Evolutionary conservation across 2,329 filamentous ascomycete genomes (phyloP).

Genomic region (Alternaria angustiovoidea): DNA sequence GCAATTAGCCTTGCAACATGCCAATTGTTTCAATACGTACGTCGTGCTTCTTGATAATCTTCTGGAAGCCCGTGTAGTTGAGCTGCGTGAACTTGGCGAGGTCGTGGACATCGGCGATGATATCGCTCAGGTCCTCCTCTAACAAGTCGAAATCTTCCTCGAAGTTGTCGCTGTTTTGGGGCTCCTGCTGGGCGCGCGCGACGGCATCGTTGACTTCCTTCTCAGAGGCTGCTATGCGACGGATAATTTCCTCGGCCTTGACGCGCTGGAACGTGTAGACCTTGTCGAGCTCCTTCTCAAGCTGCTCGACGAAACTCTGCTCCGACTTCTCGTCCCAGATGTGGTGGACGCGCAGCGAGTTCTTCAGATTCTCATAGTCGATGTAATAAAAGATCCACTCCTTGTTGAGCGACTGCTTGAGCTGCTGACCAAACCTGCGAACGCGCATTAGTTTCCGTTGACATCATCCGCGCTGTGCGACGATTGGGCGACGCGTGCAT

Average conservation of each 20-base stretch:
- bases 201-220: slow-evolving; percentile 90
- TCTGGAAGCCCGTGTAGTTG: slow-evolving; percentile 99
- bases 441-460: slow-evolving; percentile 37
- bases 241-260: slow-evolving; percentile 94
- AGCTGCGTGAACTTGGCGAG: slow-evolving; percentile 97
- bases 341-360: slow-evolving; percentile 77
- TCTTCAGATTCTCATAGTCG: slow-evolving; percentile 93
- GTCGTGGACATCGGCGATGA: slow-evolving; percentile 98
- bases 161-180: slow-evolving; percentile 59
- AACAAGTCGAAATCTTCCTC: slow-evolving; percentile 95
- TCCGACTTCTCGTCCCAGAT: slow-evolving; percentile 94
- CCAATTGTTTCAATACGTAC: slow-evolving; percentile 59
- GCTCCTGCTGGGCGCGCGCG: slow-evolving; percentile 58
- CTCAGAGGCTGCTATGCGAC: slow-evolving; percentile 86
- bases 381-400: slow-evolving; percentile 99
- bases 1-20: slow-evolving; percentile 24
- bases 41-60: slow-evolving; percentile 99
- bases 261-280: slow-evolving; percentile 97
- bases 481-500: slow-evolving; percentile 22
- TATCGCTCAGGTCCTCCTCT: slow-evolving; percentile 94
- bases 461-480: slow-evolving; percentile 26
- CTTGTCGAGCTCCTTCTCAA: slow-evolving; percentile 94
- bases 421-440: slow-evolving; percentile 88
- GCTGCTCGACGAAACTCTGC: slow-evolving; percentile 81
- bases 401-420: slow-evolving; percentile 93